Percentiles rank a stretch among this genome's conserved stretches.
Conservation (phyloP, 768 basidiomycete genomes). For the Panus rudis region DNA sequence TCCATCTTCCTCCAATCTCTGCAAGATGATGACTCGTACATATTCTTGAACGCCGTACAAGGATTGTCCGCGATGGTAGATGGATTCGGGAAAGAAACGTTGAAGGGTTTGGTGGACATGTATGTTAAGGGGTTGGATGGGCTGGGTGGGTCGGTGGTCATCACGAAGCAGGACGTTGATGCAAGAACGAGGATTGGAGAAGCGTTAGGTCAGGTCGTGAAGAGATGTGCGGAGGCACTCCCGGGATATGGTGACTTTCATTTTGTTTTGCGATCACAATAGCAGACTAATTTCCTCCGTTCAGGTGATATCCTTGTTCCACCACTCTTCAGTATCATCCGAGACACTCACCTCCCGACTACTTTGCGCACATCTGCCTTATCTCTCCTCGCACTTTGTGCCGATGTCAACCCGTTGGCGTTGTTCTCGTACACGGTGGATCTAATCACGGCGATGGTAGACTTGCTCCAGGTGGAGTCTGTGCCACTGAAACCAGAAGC, state of each 20-base stretch:
- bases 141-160: constrained; percentile 34
- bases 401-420: constrained; percentile 55
- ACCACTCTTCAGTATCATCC: constrained; percentile 56
- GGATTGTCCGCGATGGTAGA: constrained; percentile 86
- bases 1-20: constrained; percentile 81
- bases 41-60: constrained; percentile 88
- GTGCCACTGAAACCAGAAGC: constrained; percentile 21
- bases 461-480: constrained; percentile 66
- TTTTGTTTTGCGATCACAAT: background rate
- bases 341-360: constrained; percentile 56
- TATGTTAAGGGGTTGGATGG: constrained; percentile 55
- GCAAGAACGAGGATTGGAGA: constrained; percentile 75
- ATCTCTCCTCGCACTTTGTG: constrained; percentile 68
- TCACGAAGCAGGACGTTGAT: constrained; percentile 64
- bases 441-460: constrained; percentile 62
- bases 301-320: constrained; percentile 71
- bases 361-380: constrained; percentile 63
- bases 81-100: constrained; percentile 64
- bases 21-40: constrained; percentile 92
- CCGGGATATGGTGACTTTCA: constrained; percentile 54
- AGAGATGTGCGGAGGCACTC: constrained; percentile 63
- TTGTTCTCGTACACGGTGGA: constrained; percentile 57
- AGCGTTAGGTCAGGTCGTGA: constrained; percentile 72
- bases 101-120: constrained; percentile 55
- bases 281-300: background rate